Conservation (phyloP, 2,329 filamentous ascomycete species). For the Didymella keratinophila region DNA sequence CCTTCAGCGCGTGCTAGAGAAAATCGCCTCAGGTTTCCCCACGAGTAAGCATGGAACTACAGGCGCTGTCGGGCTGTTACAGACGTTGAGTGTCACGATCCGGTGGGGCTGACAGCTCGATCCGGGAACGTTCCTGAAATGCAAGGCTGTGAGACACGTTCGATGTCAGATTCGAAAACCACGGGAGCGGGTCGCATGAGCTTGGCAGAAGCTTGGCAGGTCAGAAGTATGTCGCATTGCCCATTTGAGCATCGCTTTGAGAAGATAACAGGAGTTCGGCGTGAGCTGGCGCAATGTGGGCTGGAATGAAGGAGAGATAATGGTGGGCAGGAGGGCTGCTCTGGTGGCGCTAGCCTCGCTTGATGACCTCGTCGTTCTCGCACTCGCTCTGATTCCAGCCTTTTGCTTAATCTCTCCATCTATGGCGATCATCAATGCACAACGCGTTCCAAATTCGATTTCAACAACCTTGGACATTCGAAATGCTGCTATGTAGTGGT, state of each 20-base stretch:
- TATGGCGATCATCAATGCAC: neutral
- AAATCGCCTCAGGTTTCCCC: slow-evolving; percentile 17
- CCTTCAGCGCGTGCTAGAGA: slow-evolving; percentile 12
- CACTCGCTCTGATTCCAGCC: neutral
- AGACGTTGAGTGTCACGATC: slow-evolving; percentile 28
- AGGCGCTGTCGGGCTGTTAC: slow-evolving; percentile 16
- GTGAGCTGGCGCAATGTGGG: neutral
- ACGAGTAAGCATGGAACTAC: slow-evolving; percentile 22
- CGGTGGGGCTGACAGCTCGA: slow-evolving; percentile 16
- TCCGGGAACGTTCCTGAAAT: slow-evolving; percentile 9
- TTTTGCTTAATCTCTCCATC: neutral
- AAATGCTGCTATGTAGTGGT: neutral
- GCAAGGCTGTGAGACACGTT: slow-evolving; percentile 32
- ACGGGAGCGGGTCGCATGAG: slow-evolving; percentile 23
- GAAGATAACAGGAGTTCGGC: slow-evolving; percentile 3
- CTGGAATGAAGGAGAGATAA: neutral
- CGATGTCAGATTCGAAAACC: slow-evolving; percentile 28
- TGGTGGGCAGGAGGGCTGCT: neutral
- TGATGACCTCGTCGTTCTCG: slow-evolving; percentile 3
- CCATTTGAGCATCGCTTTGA: neutral
- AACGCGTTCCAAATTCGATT: neutral
- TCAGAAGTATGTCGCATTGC: slow-evolving; percentile 23
- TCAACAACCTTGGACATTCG: neutral
- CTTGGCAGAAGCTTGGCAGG: slow-evolving; percentile 32
- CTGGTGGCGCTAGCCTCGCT: neutral